Evolutionary conservation across 345 rosid species (phyloP).

Genomic region (Populus alba): DNA sequence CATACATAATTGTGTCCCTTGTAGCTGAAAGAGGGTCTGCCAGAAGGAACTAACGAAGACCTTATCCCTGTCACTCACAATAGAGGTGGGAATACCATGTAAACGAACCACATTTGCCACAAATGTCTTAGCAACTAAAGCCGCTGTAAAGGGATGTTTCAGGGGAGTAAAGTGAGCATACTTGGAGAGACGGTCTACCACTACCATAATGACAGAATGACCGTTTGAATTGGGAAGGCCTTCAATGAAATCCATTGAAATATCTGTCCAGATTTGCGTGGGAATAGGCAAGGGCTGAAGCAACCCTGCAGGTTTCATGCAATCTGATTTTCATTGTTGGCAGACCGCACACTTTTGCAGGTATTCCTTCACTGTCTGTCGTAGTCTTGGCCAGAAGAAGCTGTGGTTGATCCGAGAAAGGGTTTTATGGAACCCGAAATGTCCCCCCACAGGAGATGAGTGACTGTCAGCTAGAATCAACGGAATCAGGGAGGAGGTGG

Average conservation of each 20-base stretch:
- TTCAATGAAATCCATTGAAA: neutral
- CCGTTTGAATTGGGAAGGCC: neutral
- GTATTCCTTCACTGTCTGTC: neutral
- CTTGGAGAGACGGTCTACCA: neutral
- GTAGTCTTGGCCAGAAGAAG: neutral
- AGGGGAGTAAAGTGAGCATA: neutral
- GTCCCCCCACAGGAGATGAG: too few relatives aligned
- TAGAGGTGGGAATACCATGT: neutral
- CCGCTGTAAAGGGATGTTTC: neutral
- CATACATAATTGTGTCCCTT: neutral
- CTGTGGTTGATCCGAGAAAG: too few relatives aligned
- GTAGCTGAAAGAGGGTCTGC: neutral
- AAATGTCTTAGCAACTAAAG: accelerated
- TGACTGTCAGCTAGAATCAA: too few relatives aligned
- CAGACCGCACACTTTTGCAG: neutral
- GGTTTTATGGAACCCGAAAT: too few relatives aligned
- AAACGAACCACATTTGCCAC: neutral
- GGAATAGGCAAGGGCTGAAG: neutral
- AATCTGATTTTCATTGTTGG: neutral
- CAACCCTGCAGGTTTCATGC: neutral
- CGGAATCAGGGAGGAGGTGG: too few relatives aligned
- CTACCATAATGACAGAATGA: neutral
- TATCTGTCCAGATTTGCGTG: neutral
- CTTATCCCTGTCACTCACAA: neutral
- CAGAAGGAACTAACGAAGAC: neutral